These are phyloP conservation scores for Niveomyces coronatus DNA, from an alignment of 2,329 filamentous ascomycete genomes.

Conservation along the genomic window DNA sequence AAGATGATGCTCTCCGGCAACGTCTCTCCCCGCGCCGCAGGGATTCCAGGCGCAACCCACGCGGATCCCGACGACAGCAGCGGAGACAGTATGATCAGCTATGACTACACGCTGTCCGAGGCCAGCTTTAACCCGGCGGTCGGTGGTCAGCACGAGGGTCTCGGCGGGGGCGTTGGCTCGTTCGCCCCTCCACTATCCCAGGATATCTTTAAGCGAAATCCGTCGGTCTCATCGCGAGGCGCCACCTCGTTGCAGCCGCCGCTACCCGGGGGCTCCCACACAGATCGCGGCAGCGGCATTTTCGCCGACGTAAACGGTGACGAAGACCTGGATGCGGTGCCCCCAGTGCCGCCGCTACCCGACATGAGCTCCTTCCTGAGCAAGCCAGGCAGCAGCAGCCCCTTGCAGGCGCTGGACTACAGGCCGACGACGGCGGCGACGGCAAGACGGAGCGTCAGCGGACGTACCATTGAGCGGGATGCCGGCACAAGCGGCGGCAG, in stretches of 20 bases:
- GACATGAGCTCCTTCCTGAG: constrained; percentile 22
- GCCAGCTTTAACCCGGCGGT: constrained; percentile 44
- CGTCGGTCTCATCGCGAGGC: constrained; percentile 28
- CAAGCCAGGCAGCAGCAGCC: constrained; percentile 1
- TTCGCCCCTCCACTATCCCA: constrained; percentile 13
- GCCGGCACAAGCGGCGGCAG: constrained; percentile 15
- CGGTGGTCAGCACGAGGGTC: constrained; percentile 19
- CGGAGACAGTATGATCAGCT: constrained; percentile 62
- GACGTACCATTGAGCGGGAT: constrained; percentile 30
- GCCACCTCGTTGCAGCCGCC: constrained; percentile 30
- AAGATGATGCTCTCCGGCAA: constrained; percentile 51
- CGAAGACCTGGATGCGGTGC: constrained; percentile 31
- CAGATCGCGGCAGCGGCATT: constrained; percentile 3
- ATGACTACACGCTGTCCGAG: constrained; percentile 58
- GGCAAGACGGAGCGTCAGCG: constrained; percentile 28
- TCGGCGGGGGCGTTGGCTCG: constrained; percentile 11
- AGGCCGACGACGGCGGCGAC: too few relatives aligned
- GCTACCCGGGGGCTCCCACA: constrained; percentile 6
- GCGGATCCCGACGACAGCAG: constrained; percentile 44
- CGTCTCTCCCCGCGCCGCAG: constrained; percentile 26
- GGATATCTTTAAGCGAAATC: constrained; percentile 20
- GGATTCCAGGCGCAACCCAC: constrained; percentile 24
- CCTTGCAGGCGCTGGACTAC: too few relatives aligned
- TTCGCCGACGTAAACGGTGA: constrained; percentile 14
- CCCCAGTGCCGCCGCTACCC: constrained; percentile 47